These are phyloP conservation scores for Globisporangium iwayamae DNA, from an alignment of 352 stramenopile genomes.

Conservation along the genomic window DNA sequence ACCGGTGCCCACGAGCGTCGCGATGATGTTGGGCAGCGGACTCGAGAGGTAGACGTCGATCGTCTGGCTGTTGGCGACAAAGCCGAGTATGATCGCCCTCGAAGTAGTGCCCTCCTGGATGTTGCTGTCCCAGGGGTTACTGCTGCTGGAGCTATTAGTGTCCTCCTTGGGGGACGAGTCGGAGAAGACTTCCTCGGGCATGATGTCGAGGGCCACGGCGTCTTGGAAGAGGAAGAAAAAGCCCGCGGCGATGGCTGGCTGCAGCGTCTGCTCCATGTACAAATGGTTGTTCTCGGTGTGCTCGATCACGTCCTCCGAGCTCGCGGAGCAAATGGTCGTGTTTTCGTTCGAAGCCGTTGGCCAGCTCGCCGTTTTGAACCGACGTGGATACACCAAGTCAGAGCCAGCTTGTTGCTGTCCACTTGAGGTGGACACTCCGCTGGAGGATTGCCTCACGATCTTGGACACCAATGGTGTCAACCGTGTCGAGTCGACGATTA, in stretches of 20 bases:
- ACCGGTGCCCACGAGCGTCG: background rate
- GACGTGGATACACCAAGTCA: background rate
- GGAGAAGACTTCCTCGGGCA: background rate
- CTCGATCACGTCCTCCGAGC: conserved; percentile 8
- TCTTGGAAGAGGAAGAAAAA: conserved; percentile 39
- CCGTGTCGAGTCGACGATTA: background rate
- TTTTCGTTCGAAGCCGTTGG: background rate
- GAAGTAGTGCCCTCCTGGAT: no score
- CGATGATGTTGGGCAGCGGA: conserved; percentile 1
- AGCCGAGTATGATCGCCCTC: background rate
- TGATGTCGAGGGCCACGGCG: conserved; percentile 9
- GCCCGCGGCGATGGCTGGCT: conserved; percentile 27
- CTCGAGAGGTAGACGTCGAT: conserved; percentile 12
- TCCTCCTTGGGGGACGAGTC: background rate
- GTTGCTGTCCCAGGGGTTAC: background rate
- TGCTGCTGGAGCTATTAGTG: background rate
- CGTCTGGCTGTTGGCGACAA: conserved; percentile 5
- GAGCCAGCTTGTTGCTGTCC: background rate
- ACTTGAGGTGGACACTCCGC: background rate
- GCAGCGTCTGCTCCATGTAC: conserved; percentile 34
- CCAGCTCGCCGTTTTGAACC: background rate
- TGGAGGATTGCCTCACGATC: background rate
- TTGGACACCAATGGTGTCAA: conserved; percentile 4
- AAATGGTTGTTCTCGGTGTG: conserved; percentile 27
- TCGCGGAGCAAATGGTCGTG: background rate